Conservation (phyloP, 768 basidiomycete genomes). For the Sarcodon sp. region DNA sequence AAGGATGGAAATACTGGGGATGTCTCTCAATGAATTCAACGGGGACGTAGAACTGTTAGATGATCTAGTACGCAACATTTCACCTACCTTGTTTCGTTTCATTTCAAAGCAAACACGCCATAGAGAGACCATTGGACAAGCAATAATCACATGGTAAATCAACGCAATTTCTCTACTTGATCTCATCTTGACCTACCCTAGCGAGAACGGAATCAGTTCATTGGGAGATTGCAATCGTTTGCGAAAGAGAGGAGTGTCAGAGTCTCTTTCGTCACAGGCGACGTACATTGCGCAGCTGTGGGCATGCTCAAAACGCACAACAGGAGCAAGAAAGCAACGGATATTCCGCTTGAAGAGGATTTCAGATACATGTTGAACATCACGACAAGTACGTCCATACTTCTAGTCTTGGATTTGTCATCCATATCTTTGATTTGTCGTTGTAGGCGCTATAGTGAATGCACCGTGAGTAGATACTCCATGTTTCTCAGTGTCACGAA, state of each 20-base stretch:
- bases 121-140: slow-evolving; percentile 93
- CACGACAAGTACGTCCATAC: slow-evolving; percentile 85
- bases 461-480: slow-evolving; percentile 73
- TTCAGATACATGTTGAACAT: slow-evolving; percentile 87
- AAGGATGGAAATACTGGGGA: slow-evolving; percentile 49
- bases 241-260: slow-evolving; percentile 51
- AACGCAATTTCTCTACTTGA: not conserved
- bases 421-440: not conserved
- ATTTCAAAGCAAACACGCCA: not conserved
- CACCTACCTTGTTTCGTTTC: not conserved
- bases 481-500: not conserved
- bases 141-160: slow-evolving; percentile 54
- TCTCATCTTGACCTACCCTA: slow-evolving; percentile 17
- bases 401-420: slow-evolving; percentile 91
- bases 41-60: slow-evolving; percentile 89
- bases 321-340: slow-evolving; percentile 30
- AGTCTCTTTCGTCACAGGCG: slow-evolving; percentile 81
- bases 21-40: slow-evolving; percentile 81
- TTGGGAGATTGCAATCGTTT: slow-evolving; percentile 66
- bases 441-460: slow-evolving; percentile 81
- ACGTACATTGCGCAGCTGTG: slow-evolving; percentile 88
- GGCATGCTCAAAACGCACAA: slow-evolving; percentile 62
- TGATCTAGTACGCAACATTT: slow-evolving; percentile 49
- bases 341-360: slow-evolving; percentile 44
- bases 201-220: slow-evolving; percentile 85